A percentile compares a stretch with the other conserved stretches of the same genome.
These are phyloP conservation scores for Lathyrus sativus DNA, from an alignment of 306 rosid species.

Conservation along the genomic window DNA sequence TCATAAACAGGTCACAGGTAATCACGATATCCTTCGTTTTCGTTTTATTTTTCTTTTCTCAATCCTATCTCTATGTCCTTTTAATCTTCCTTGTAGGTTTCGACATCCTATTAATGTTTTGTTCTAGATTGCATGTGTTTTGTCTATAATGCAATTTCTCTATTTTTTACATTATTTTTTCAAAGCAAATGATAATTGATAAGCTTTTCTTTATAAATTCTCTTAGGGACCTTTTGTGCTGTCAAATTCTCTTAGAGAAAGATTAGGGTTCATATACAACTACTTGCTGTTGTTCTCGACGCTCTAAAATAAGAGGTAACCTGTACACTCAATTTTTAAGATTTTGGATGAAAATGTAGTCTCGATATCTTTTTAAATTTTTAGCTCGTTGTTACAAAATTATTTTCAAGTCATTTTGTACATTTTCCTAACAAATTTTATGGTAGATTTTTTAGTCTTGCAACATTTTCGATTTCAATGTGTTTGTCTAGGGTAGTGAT, in stretches of 20 bases:
- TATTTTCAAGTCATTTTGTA: too few species aligned
- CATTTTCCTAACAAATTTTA: not conserved
- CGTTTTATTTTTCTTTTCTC: too few species aligned
- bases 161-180: not conserved
- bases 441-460: not conserved
- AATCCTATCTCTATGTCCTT: too few species aligned
- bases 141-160: not conserved
- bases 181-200: not conserved
- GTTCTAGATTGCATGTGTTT: not conserved
- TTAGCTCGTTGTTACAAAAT: not conserved
- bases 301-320: not conserved
- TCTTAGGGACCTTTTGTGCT: not conserved
- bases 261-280: not conserved
- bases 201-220: not conserved
- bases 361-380: too few species aligned
- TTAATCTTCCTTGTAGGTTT: too few species aligned
- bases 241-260: not conserved
- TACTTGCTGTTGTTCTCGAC: too few species aligned
- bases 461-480: constrained; percentile 35
- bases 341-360: too few species aligned
- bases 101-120: too few species aligned
- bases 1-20: not conserved
- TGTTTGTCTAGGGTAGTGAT: constrained; percentile 40
- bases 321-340: not conserved
- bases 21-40: not conserved